A percentile compares a stretch with the other conserved stretches of the same genome.
These are phyloP conservation scores for Prunella vulgaris DNA, from an alignment of 257 asterid genomes.

Conservation along the genomic window DNA sequence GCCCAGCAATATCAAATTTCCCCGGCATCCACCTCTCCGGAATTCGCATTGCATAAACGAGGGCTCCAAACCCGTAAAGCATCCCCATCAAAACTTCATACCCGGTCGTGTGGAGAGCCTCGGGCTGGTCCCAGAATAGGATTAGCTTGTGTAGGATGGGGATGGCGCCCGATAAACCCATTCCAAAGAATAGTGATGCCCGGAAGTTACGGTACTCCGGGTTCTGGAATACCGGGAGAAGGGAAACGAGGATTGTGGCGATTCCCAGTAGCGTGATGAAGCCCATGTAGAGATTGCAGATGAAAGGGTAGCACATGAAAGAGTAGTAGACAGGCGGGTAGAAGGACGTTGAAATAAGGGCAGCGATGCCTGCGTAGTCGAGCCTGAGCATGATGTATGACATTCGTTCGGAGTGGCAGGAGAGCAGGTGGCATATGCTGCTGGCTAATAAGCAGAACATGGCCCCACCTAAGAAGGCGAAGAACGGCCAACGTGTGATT, in stretches of 20 bases:
- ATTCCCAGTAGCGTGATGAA: slow-evolving; percentile 75
- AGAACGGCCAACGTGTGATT: slow-evolving; percentile 97
- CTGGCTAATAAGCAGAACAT: slow-evolving; percentile 94
- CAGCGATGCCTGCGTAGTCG: slow-evolving; percentile 89
- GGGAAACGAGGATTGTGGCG: slow-evolving; percentile 62
- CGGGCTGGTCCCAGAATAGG: slow-evolving; percentile 79
- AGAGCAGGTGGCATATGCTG: slow-evolving; percentile 85
- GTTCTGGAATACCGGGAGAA: slow-evolving; percentile 73
- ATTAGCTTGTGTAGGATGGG: slow-evolving; percentile 85
- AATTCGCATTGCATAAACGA: slow-evolving; percentile 70
- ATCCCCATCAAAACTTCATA: slow-evolving; percentile 85
- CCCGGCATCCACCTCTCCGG: slow-evolving; percentile 98
- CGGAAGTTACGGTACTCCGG: slow-evolving; percentile 78
- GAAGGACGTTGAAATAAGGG: slow-evolving; percentile 88
- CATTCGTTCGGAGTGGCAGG: slow-evolving; percentile 76
- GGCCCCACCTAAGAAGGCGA: slow-evolving; percentile 89
- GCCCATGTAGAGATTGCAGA: slow-evolving; percentile 83
- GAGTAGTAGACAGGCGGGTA: slow-evolving; percentile 93
- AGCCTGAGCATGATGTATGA: slow-evolving; percentile 88
- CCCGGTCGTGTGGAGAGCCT: slow-evolving; percentile 74
- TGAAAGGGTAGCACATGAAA: slow-evolving; percentile 88
- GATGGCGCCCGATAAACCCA: slow-evolving; percentile 81
- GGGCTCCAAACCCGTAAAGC: slow-evolving; percentile 72
- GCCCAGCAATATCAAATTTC: slow-evolving; percentile 85
- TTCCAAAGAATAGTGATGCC: slow-evolving; percentile 72